Conservation (phyloP, 345 rosid genomes). For the Gossypium arboreum region DNA sequence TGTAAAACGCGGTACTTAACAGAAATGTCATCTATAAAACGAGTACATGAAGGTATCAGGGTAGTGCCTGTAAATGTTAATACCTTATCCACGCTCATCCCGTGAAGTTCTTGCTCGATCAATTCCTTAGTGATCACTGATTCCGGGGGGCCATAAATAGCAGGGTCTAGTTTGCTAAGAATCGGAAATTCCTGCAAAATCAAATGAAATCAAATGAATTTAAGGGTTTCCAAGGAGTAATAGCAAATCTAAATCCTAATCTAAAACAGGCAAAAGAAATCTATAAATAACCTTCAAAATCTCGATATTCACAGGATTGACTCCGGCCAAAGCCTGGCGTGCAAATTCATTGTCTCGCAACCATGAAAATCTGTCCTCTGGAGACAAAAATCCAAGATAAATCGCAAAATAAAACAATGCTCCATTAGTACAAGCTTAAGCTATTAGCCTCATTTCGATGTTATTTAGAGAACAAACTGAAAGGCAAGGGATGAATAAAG, state of each 20-base stretch:
- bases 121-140: conserved; percentile 72
- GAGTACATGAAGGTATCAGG: not conserved
- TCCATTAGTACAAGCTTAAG: conserved; percentile 2
- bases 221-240: conserved; percentile 2
- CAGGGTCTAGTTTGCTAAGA: conserved; percentile 77
- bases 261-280: not conserved
- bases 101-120: conserved; percentile 66
- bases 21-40: not conserved
- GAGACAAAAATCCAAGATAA: conserved; percentile 3
- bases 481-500: not conserved
- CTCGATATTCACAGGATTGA: conserved; percentile 83
- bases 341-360: conserved; percentile 87
- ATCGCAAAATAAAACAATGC: conserved; percentile 12
- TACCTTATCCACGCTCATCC: conserved; percentile 73
- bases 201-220: not conserved
- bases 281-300: conserved; percentile 46
- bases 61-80: not conserved
- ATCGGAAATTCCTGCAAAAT: conserved; percentile 75
- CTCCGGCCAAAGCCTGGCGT: conserved; percentile 90
- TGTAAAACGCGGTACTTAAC: not conserved
- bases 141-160: conserved; percentile 74
- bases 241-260: conserved; percentile 9
- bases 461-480: not conserved
- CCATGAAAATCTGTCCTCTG: conserved; percentile 95
- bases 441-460: not conserved